Percentiles rank a stretch among this genome's conserved stretches.
phyloP scores from a whole-genome alignment of 1,284 basidiomycete genomes.

The Rhizoctonia solani region DNA sequence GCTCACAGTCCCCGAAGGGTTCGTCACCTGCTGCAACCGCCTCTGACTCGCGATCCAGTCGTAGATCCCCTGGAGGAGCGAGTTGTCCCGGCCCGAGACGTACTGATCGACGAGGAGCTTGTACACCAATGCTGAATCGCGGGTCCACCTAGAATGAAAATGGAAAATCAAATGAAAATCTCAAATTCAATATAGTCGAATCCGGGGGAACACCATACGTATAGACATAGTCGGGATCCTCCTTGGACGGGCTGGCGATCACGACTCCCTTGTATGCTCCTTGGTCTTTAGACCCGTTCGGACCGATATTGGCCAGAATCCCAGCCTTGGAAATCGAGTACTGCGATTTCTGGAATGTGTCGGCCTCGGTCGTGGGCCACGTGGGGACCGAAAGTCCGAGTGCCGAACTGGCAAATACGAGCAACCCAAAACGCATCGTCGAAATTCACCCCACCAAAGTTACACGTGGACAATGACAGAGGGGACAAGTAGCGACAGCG shows the following conservation, averaged over 20 bases:
- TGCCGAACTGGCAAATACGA: slow-evolving; percentile 1
- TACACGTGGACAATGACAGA: too few relatives aligned
- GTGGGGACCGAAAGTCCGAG: neutral
- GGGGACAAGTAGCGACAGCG: too few relatives aligned
- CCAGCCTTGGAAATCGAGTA: slow-evolving; percentile 34
- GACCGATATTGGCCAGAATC: slow-evolving; percentile 34
- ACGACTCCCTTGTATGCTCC: slow-evolving; percentile 35
- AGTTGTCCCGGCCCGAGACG: slow-evolving; percentile 36
- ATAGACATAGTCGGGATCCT: slow-evolving; percentile 39
- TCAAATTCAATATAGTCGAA: neutral
- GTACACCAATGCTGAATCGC: slow-evolving; percentile 37
- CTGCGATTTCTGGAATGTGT: slow-evolving; percentile 31
- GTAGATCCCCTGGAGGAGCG: slow-evolving; percentile 35
- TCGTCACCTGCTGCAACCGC: slow-evolving; percentile 45
- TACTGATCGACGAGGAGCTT: slow-evolving; percentile 39
- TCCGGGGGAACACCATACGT: slow-evolving; percentile 26
- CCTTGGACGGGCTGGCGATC: slow-evolving; percentile 31
- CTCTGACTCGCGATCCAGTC: slow-evolving; percentile 37
- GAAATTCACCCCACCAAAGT: too few relatives aligned
- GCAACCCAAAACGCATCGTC: slow-evolving; percentile 11
- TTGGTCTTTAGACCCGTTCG: slow-evolving; percentile 23
- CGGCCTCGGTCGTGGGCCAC: slow-evolving; percentile 5
- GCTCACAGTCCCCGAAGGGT: slow-evolving; percentile 62
- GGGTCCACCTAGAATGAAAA: neutral
- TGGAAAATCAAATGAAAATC: neutral